Percentiles rank a stretch among this genome's conserved stretches.
These are phyloP conservation scores for Aspergillus ustus DNA, from an alignment of 2,329 filamentous ascomycete genomes.

Conservation along the genomic window DNA sequence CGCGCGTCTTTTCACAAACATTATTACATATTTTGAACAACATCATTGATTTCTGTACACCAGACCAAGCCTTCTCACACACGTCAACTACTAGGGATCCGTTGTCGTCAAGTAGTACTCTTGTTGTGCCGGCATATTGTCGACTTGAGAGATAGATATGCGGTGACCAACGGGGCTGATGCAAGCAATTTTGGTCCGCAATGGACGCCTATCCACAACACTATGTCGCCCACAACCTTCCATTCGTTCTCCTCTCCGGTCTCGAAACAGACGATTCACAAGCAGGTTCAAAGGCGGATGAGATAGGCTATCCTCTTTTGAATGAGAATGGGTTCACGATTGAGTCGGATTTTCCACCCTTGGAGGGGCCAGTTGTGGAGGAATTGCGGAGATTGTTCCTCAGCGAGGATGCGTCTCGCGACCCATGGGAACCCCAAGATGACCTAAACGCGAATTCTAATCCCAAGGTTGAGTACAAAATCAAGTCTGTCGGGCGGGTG, in stretches of 20 bases:
- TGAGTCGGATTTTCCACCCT: conserved; percentile 70
- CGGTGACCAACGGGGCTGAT: conserved; percentile 33
- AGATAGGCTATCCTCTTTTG: conserved; percentile 57
- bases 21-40: not conserved
- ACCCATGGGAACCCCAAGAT: conserved; percentile 70
- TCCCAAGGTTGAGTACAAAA: conserved; percentile 63
- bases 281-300: conserved; percentile 31
- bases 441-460: conserved; percentile 48
- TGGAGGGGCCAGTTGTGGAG: conserved; percentile 68
- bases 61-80: not conserved
- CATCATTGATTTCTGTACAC: not conserved
- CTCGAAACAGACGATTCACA: conserved; percentile 54
- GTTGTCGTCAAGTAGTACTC: not conserved
- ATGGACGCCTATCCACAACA: conserved; percentile 59
- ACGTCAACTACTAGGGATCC: not conserved
- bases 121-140: conserved; percentile 4
- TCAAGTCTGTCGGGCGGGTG: conserved; percentile 82
- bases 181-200: conserved; percentile 36
- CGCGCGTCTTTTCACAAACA: conserved; percentile 4
- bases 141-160: conserved; percentile 36
- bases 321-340: conserved; percentile 64
- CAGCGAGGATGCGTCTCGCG: conserved; percentile 62
- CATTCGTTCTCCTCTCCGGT: conserved; percentile 81
- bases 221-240: conserved; percentile 86
- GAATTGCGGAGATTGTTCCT: conserved; percentile 69